Conservation (phyloP, 1,284 basidiomycete genomes). For the Omphalotus olearius region DNA sequence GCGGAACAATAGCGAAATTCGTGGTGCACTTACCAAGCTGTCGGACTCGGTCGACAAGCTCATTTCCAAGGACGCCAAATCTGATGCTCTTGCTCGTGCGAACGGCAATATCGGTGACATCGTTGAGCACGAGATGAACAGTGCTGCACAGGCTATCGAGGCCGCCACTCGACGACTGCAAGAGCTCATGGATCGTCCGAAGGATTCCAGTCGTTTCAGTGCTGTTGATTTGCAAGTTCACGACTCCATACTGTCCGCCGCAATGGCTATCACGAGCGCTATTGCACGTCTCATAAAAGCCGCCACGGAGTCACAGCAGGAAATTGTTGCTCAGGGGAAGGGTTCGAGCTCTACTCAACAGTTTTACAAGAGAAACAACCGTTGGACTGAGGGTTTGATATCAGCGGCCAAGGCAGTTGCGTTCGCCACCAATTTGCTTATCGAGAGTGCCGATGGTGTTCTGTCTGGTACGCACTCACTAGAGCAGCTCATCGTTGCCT, state of each 20-base stretch:
- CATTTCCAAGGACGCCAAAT: conserved; percentile 80
- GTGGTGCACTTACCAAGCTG: conserved; percentile 77
- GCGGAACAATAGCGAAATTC: conserved; percentile 86
- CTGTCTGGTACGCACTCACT: conserved; percentile 94
- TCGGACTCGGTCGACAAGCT: conserved; percentile 86
- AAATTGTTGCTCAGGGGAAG: conserved; percentile 94
- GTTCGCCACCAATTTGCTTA: conserved; percentile 94
- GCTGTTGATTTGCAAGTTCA: conserved; percentile 95
- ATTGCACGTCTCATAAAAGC: conserved; percentile 95
- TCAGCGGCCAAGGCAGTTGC: conserved; percentile 98
- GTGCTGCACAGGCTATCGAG: conserved; percentile 92
- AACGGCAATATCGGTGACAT: conserved; percentile 96
- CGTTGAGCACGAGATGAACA: conserved; percentile 95
- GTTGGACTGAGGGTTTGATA: conserved; percentile 99
- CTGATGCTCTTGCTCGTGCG: conserved; percentile 65
- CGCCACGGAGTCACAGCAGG: conserved; percentile 95
- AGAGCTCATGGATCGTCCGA: conserved; percentile 85
- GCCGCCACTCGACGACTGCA: conserved; percentile 88
- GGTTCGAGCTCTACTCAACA: conserved; percentile 90
- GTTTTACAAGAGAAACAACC: conserved; percentile 99
- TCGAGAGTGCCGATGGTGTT: conserved; percentile 97
- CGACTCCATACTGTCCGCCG: conserved; percentile 93
- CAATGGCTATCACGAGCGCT: conserved; percentile 92
- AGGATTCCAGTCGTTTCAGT: conserved; percentile 79
- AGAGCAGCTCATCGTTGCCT: conserved; percentile 98